Conservation (phyloP, 495 filamentous ascomycete genomes). For the Lindgomyces ingoldianus region DNA sequence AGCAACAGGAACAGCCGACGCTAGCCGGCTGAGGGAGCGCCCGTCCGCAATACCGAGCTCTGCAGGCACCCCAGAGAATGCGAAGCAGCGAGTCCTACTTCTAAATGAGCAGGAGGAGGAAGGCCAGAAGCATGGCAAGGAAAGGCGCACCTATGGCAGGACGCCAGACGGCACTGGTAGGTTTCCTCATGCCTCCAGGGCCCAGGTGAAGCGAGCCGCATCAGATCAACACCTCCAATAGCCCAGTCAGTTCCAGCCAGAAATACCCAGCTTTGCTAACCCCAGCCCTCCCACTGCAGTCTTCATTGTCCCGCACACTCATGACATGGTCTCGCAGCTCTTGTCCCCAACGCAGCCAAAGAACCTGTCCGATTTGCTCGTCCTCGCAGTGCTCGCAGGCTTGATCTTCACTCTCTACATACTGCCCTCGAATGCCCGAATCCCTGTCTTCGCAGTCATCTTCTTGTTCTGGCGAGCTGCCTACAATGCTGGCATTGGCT, state of each 20-base stretch:
- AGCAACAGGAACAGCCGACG: too few species aligned
- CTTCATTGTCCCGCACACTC: constrained; percentile 92
- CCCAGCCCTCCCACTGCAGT: constrained; percentile 55
- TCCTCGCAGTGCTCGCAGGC: constrained; percentile 75
- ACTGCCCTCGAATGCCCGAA: constrained; percentile 65
- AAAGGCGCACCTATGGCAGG: constrained; percentile 81
- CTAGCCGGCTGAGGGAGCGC: constrained; percentile 13
- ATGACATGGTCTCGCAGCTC: constrained; percentile 98
- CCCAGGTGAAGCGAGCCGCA: neutral
- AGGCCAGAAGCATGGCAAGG: constrained; percentile 53
- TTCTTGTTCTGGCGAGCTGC: constrained; percentile 90
- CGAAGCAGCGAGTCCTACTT: constrained; percentile 27
- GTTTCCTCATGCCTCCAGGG: constrained; percentile 41
- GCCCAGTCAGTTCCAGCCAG: constrained; percentile 1
- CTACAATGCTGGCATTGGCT: constrained; percentile 94
- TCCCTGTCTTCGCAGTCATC: constrained; percentile 73
- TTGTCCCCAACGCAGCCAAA: constrained; percentile 94
- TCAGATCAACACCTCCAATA: neutral
- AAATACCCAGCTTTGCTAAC: constrained; percentile 12
- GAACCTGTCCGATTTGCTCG: constrained; percentile 80
- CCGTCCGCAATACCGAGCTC: constrained; percentile 20
- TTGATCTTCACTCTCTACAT: constrained; percentile 72
- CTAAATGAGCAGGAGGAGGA: constrained; percentile 44
- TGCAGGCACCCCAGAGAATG: constrained; percentile 16
- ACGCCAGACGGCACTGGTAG: constrained; percentile 88